Evolutionary conservation across 2,329 filamentous ascomycete genomes (phyloP), one percentile per base, ranked within the genome.

Genomic region (Allantophomopsis cytisporea): DNA sequence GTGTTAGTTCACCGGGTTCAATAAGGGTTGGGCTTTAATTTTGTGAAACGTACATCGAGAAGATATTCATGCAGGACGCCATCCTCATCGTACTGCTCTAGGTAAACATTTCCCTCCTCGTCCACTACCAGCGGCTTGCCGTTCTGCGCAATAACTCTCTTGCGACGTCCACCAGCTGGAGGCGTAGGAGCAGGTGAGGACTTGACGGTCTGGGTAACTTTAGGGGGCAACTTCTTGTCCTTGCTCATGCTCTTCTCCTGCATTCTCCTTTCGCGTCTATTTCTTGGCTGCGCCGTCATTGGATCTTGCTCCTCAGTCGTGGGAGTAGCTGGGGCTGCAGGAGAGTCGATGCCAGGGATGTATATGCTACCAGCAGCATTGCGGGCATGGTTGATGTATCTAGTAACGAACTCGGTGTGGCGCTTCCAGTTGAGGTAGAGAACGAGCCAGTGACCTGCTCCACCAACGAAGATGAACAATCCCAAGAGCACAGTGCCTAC

Each of bases 51-150:
- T 63, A 95, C 78, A 57, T 98, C 89, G 43, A 98, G 76, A 46
- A 95, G 65, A 55, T 80, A 94, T 56, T 95, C 85, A 49, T 83
- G 74, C 23, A 76, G 72, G 40, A 83, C 76, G 39, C 91, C 91
- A 17, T 95, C 85, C 49, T 88, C 87, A 38, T 86, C 85, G 51
- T 85, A 73, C 55, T 94, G 84, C 60, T 96, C 88, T n/a, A 98
- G 68, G 55, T 85, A 98, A 11, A 98, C 91, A 51, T 95, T 87
- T 20, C 91, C 91, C 8, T 81, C 67, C 1, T 84, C 85, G 60
- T 98, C 89, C 4, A 98, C 91, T 41, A 98, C 80, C 31, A 98
- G 67, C 1, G 94, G 71, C 66, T 96, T 98, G 49, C 91, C 91
- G 52, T 98, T 98, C 66, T 94, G 83, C 2, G 88, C 89, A 18